These are phyloP conservation scores for Lactarius tabidus DNA, from an alignment of 768 basidiomycete species.

Conservation along the genomic window DNA sequence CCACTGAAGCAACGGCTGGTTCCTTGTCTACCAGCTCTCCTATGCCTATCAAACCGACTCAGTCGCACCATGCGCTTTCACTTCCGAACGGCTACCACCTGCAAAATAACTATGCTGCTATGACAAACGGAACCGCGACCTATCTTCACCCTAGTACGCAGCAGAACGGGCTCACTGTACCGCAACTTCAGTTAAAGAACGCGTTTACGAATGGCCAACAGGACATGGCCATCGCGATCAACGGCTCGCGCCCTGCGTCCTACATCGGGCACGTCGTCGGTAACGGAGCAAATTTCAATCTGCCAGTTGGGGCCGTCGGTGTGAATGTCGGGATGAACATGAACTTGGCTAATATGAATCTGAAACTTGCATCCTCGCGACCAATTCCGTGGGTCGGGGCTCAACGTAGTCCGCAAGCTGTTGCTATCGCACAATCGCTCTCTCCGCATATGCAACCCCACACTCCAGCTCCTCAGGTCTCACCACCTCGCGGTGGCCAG, in stretches of 20 bases:
- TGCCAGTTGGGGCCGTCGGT: slow-evolving; percentile 27
- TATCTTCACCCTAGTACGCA: slow-evolving; percentile 35
- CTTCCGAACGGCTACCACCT: slow-evolving; percentile 43
- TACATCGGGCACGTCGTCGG: slow-evolving; percentile 39
- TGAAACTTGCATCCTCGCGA: slow-evolving; percentile 39
- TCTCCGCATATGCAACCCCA: slow-evolving; percentile 33
- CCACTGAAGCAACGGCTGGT: slow-evolving; percentile 10
- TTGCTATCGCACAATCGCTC: slow-evolving; percentile 30
- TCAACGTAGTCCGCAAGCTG: slow-evolving; percentile 26
- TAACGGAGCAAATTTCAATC: slow-evolving; percentile 40
- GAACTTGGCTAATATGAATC: slow-evolving; percentile 43
- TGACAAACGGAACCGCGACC: slow-evolving; percentile 32
- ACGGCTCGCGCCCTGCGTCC: slow-evolving; percentile 30
- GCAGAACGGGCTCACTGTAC: slow-evolving; percentile 44
- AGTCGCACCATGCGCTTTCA: slow-evolving; percentile 36
- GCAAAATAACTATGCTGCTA: slow-evolving; percentile 38
- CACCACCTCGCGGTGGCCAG: slow-evolving; percentile 32
- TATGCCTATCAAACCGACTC: slow-evolving; percentile 47
- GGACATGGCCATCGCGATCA: slow-evolving; percentile 28
- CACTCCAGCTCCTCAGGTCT: slow-evolving; percentile 30
- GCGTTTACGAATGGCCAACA: slow-evolving; percentile 40
- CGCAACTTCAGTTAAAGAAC: slow-evolving; percentile 59
- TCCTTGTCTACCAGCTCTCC: slow-evolving; percentile 33
- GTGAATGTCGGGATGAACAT: slow-evolving; percentile 33
- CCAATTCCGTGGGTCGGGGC: slow-evolving; percentile 39